phyloP scores from a whole-genome alignment of 805 yeast species.

The Yarrowia sp. region DNA sequence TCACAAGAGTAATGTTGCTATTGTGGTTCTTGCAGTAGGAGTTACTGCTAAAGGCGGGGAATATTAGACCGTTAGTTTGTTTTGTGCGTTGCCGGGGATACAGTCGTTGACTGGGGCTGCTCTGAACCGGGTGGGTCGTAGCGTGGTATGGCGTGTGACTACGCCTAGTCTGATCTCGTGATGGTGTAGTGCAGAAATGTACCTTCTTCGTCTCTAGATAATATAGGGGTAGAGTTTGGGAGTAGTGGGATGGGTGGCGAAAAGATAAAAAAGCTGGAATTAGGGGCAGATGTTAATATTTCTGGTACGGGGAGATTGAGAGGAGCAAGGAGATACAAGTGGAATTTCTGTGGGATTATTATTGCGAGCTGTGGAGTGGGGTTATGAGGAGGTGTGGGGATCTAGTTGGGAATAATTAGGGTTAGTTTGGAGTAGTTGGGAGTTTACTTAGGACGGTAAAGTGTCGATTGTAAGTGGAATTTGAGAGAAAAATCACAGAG shows the following conservation, averaged over 20 bases:
- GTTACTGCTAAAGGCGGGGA: too few species aligned
- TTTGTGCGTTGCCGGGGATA: not conserved
- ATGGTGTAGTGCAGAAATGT: constrained; percentile 35
- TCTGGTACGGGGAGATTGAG: not conserved
- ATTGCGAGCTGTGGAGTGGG: not conserved
- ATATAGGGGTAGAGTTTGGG: constrained; percentile 22
- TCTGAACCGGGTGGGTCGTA: not conserved
- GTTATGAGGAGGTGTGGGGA: not conserved
- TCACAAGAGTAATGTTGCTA: too few species aligned
- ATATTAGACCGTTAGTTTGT: too few species aligned
- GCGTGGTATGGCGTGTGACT: constrained; percentile 3
- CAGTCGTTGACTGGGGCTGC: not conserved
- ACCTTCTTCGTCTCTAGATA: constrained; percentile 1
- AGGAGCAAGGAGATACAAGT: not conserved
- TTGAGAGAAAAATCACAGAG: too few species aligned
- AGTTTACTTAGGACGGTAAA: not conserved
- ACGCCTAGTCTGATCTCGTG: constrained; percentile 10
- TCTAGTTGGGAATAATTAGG: not conserved
- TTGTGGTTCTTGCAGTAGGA: too few species aligned
- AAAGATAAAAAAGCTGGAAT: not conserved
- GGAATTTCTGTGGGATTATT: not conserved
- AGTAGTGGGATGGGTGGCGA: constrained; percentile 1
- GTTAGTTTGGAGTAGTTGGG: not conserved
- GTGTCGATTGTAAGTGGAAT: too few species aligned
- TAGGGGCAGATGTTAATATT: not conserved